Percentiles rank a stretch among this genome's conserved stretches.
These are phyloP conservation scores for Mycena chlorophos DNA, from an alignment of 768 basidiomycete species.

Conservation along the genomic window DNA sequence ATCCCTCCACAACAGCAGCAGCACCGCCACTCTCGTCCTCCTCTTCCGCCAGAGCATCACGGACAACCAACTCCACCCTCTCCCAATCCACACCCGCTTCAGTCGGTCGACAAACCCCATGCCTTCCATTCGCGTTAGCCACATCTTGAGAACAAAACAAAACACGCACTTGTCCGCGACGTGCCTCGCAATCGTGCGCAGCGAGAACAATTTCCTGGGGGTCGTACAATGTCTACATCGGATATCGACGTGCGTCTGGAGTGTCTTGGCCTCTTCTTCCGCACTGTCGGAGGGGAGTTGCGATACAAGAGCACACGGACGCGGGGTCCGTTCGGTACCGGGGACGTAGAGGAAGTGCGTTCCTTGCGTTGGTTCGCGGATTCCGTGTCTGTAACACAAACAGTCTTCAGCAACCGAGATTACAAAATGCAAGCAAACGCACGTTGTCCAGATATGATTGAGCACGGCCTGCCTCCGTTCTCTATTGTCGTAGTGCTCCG, in stretches of 20 bases:
- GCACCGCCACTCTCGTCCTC: no score
- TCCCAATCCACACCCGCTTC: no score
- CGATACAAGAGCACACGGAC: slow-evolving; percentile 8
- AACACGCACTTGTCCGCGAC: slow-evolving; percentile 12
- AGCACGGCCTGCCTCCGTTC: slow-evolving; percentile 7
- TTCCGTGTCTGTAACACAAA: not conserved
- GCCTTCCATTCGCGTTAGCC: no score
- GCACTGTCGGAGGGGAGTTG: not conserved
- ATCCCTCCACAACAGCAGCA: no score
- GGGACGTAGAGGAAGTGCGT: slow-evolving; percentile 7
- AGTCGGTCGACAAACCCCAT: no score
- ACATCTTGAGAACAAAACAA: no score
- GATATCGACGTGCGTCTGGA: not conserved
- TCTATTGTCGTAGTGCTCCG: slow-evolving; percentile 19
- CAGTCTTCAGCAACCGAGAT: not conserved
- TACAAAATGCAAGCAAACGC: not conserved
- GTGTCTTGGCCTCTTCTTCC: not conserved
- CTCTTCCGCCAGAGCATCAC: no score
- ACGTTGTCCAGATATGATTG: slow-evolving; percentile 7
- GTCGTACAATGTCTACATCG: slow-evolving; percentile 8
- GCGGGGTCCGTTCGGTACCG: slow-evolving; percentile 13
- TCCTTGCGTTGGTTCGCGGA: slow-evolving; percentile 1
- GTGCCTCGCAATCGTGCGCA: slow-evolving; percentile 9
- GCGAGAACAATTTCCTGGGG: slow-evolving; percentile 11
- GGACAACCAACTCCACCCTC: no score